phyloP scores from a whole-genome alignment of 768 basidiomycete species.

The Neoboletus brunneissimus region DNA sequence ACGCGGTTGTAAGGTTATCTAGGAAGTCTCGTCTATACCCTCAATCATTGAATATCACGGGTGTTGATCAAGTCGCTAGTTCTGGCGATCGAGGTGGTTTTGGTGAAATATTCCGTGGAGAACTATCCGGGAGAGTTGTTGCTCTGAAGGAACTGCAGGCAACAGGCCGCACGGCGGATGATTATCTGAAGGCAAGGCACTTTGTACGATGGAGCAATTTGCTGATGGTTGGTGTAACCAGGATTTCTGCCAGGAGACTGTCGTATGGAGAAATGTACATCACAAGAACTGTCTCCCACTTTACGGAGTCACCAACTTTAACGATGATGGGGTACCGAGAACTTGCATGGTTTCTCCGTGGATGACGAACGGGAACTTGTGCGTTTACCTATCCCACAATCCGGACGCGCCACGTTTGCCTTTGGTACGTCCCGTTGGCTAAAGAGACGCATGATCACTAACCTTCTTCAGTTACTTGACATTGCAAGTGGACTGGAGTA shows the following conservation, averaged over 20 bases:
- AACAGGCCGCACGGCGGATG: slow-evolving; percentile 18
- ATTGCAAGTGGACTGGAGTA: slow-evolving; percentile 38
- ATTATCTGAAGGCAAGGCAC: slow-evolving; percentile 27
- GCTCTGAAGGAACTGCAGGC: slow-evolving; percentile 32
- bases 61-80: slow-evolving; percentile 8
- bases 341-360: slow-evolving; percentile 26
- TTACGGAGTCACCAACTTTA: slow-evolving; percentile 23
- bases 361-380: slow-evolving; percentile 31
- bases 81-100: slow-evolving; percentile 29
- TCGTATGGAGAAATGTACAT: slow-evolving; percentile 31
- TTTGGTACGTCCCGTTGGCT: slow-evolving; percentile 27
- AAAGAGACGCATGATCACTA: background rate
- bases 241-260: slow-evolving; percentile 30
- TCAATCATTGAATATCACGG: slow-evolving; percentile 21
- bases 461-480: slow-evolving; percentile 34
- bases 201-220: background rate
- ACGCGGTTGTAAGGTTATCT: slow-evolving; percentile 30
- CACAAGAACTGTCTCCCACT: slow-evolving; percentile 32
- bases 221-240: slow-evolving; percentile 11
- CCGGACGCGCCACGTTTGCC: slow-evolving; percentile 28
- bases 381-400: slow-evolving; percentile 28
- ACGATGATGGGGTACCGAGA: slow-evolving; percentile 9
- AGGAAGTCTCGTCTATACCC: slow-evolving; percentile 30
- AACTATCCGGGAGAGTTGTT: slow-evolving; percentile 25
- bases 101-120: slow-evolving; percentile 33